These are phyloP conservation scores for Hypholoma fasciculare DNA, from an alignment of 768 basidiomycete genomes.

Conservation along the genomic window DNA sequence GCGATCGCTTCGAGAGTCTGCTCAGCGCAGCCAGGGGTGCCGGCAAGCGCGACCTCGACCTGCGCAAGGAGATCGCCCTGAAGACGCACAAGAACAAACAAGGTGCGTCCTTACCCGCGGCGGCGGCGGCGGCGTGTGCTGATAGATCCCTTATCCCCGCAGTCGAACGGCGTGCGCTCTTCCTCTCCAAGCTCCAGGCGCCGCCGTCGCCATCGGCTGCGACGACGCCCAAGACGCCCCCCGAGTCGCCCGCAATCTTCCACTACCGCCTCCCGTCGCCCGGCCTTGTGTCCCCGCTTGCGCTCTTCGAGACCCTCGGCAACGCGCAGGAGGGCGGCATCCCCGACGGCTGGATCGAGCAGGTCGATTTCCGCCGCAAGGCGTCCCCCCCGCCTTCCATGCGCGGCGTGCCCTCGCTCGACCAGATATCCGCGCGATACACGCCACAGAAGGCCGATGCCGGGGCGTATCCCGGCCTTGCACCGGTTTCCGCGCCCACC, in stretches of 20 bases:
- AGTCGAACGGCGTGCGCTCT: constrained; percentile 76
- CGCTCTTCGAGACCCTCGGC: constrained; percentile 53
- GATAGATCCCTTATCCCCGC: constrained; percentile 3
- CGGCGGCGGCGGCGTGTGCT: background rate
- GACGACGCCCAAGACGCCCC: constrained; percentile 60
- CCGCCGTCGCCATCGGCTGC: constrained; percentile 63
- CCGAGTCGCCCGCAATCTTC: constrained; percentile 69
- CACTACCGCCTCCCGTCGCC: constrained; percentile 71
- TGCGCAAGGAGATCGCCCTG: constrained; percentile 74
- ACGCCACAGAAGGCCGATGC: constrained; percentile 34
- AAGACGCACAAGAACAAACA: constrained; percentile 76
- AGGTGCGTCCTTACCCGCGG: constrained; percentile 39
- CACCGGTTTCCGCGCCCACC: constrained; percentile 27
- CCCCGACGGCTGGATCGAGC: constrained; percentile 60
- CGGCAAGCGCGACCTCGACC: constrained; percentile 50
- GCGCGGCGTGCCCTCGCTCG: constrained; percentile 60
- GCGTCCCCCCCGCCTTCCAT: background rate
- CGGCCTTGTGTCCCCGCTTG: constrained; percentile 62
- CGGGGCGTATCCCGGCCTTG: constrained; percentile 22
- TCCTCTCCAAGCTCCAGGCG: constrained; percentile 73
- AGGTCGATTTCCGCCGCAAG: constrained; percentile 50
- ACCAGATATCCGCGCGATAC: constrained; percentile 72
- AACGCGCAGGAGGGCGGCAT: constrained; percentile 27
- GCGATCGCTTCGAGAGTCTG: constrained; percentile 62
- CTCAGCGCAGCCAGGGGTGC: constrained; percentile 56